A percentile compares a stretch with the other conserved stretches of the same genome.
phyloP scores from a whole-genome alignment of 2,329 filamentous ascomycete genomes.

The Cadophora sp. region DNA sequence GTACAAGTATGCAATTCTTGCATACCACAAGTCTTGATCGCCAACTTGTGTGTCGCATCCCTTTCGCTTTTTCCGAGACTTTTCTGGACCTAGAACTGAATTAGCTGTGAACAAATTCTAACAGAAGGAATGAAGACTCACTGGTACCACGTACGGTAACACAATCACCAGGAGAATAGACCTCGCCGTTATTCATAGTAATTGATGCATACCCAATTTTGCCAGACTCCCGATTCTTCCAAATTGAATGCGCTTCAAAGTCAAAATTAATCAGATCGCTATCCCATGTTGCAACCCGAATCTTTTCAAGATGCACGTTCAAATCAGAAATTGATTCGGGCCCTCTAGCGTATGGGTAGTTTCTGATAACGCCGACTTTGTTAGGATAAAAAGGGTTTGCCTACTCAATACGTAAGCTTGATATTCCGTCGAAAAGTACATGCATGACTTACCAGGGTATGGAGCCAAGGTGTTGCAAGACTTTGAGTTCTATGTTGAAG shows the following conservation, averaged over 20 bases:
- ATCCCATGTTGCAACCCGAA: not conserved
- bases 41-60: not conserved
- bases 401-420: not conserved
- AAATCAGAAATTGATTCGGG: not conserved
- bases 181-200: not conserved
- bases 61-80: not conserved
- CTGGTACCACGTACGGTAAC: not conserved
- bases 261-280: not conserved
- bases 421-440: not conserved
- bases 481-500: not conserved
- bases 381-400: not conserved
- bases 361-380: not conserved
- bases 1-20: not conserved
- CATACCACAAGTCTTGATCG: not conserved
- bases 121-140: not conserved
- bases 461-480: not conserved
- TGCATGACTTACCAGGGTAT: not conserved
- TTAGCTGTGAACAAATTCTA: not conserved
- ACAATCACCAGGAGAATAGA: slow-evolving; percentile 4
- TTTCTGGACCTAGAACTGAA: not conserved
- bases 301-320: not conserved
- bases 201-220: not conserved
- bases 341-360: not conserved
- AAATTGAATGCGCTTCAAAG: not conserved
- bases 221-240: not conserved